phyloP scores from a whole-genome alignment of 2,329 filamentous ascomycete species.

The Beauveria rudraprayagi region DNA sequence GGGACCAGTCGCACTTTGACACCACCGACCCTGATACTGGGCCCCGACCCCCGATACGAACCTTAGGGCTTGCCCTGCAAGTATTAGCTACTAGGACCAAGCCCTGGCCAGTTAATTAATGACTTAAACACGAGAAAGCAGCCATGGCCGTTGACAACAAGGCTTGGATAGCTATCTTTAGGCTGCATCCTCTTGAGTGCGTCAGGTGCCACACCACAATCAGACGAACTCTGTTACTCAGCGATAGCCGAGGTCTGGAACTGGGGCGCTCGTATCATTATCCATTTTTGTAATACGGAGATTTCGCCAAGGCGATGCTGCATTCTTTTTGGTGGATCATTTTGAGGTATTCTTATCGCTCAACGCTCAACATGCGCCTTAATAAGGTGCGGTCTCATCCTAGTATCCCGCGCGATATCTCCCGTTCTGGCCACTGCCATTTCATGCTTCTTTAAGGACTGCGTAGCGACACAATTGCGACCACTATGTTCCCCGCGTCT shows the following conservation, averaged over 20 bases:
- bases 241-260: background rate
- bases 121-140: background rate
- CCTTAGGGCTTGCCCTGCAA: background rate
- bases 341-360: background rate
- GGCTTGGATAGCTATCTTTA: background rate
- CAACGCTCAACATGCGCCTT: background rate
- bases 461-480: no score
- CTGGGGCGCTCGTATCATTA: background rate
- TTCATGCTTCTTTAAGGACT: no score
- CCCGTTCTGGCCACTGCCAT: no score
- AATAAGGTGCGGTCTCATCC: no score
- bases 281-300: background rate
- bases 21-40: background rate
- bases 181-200: background rate
- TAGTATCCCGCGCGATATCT: no score
- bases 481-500: no score
- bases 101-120: background rate
- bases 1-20: background rate
- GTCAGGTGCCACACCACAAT: background rate
- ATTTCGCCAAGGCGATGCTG: background rate
- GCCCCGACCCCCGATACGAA: background rate
- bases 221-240: background rate
- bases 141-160: background rate
- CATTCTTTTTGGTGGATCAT: background rate
- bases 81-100: background rate